Evolutionary conservation across 805 yeast genomes (phyloP), one percentile per base, ranked within the genome.

Genomic region (Scheffersomyces ergatensis): DNA sequence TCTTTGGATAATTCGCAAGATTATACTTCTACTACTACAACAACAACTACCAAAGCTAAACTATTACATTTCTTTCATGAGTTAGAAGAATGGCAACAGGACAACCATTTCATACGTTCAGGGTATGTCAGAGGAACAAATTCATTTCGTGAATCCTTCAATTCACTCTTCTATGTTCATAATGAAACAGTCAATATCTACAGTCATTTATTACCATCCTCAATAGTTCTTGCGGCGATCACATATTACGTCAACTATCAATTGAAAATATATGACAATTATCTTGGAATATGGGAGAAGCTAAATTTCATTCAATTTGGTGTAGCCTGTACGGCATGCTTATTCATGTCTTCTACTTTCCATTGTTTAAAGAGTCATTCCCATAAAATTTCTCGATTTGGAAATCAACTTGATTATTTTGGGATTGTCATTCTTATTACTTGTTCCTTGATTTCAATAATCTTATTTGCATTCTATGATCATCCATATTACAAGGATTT

Each of bases 111-210:
- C 54, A 85, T 85, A 34, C 55, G 66, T 31, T 65, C 79, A 0
- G 89, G 89, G 4, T 85, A 85, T 51, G 82, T 85, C 15, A 70
- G 67, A 25, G 80, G 76, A 40, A 77, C 86, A 0, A 49, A 58
- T 25, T 76, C 83, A 23, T 72, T 62, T 46, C 37, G 42, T 33
- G 61, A 58, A 36, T 78, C 85, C 43, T 42, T 80, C 14, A 48
- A 63, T 30, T 75, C 85, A 2, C 57, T 84, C 34, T 48, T 67
- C 6, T 78, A 76, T 48, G 47, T 81, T 33, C 89, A 85, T 60
- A 85, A 85, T 50, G 93, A 85, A 59, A 66, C 88, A 0, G 80
- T 83, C 15, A 85, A 85, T 55, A 81, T 85, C 18, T 84, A 82
- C 62, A 61, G 84, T 3, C 93, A 85, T 54, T 59, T 85, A 43